Conservation (phyloP, 495 filamentous ascomycete species). For the Clavariopsis aquatica region DNA sequence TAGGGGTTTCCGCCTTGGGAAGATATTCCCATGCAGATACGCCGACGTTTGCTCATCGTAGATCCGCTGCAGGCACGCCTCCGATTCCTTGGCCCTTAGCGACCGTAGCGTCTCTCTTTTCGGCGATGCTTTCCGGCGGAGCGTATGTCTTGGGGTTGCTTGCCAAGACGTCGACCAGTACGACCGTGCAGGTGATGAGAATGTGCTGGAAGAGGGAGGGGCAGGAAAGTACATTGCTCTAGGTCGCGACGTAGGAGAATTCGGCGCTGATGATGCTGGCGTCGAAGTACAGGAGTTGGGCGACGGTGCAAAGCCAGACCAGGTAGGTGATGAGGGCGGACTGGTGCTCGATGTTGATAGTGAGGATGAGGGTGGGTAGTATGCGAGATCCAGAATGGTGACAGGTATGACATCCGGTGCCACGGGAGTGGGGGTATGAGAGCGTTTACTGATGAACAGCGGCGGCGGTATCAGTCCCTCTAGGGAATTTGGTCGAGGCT, state of each 20-base stretch:
- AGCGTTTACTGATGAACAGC: conserved; percentile 6
- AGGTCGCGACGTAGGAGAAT: conserved; percentile 6
- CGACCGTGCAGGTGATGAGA: background rate
- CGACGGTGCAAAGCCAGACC: background rate
- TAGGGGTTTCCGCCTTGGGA: background rate
- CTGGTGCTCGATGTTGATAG: background rate
- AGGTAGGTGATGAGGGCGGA: conserved; percentile 1
- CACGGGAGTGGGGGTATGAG: background rate
- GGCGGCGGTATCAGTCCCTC: conserved; percentile 10
- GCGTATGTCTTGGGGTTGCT: conserved; percentile 4
- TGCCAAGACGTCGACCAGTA: background rate
- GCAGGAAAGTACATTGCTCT: conserved; percentile 1
- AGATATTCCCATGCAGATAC: conserved; percentile 40
- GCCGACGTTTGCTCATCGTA: conserved; percentile 42
- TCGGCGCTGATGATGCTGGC: conserved; percentile 14
- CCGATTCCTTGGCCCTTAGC: conserved; percentile 40
- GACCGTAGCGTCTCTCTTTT: conserved; percentile 39
- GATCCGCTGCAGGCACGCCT: conserved; percentile 41
- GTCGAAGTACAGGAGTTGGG: conserved; percentile 2
- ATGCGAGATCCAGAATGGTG: background rate
- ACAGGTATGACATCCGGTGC: conserved; percentile 3
- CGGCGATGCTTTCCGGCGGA: conserved; percentile 40
- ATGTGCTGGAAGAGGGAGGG: background rate
- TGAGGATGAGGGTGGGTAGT: background rate
- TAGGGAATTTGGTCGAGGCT: background rate